Conservation (phyloP, 495 filamentous ascomycete species). For the Aspergillus heteromorphus region DNA sequence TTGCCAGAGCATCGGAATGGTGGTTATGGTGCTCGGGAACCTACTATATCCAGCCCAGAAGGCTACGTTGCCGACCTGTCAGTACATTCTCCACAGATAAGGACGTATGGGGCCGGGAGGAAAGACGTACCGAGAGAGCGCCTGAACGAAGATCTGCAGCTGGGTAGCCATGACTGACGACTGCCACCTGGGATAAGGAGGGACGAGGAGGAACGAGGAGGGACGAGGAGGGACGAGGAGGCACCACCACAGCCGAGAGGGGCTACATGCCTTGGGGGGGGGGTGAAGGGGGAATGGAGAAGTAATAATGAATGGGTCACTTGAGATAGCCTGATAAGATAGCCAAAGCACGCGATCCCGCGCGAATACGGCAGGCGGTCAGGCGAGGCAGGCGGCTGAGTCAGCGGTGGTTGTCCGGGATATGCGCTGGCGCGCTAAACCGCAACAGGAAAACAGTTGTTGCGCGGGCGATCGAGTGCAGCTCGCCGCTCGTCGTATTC, state of each 20-base stretch:
- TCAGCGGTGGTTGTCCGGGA: constrained; percentile 39
- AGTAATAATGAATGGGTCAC: not conserved
- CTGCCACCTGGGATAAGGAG: not conserved
- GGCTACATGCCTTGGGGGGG: not conserved
- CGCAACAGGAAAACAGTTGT: constrained; percentile 37
- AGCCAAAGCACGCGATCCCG: constrained; percentile 7
- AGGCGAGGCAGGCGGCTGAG: constrained; percentile 8
- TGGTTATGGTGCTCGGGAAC: constrained; percentile 6
- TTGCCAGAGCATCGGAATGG: not conserved
- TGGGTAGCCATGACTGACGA: constrained; percentile 26
- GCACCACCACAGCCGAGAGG: not conserved
- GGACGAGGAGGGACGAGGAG: not conserved
- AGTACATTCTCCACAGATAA: constrained; percentile 3
- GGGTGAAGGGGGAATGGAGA: not conserved
- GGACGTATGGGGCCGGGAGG: not conserved
- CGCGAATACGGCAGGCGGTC: constrained; percentile 21
- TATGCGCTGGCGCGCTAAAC: constrained; percentile 39
- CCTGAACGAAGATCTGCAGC: constrained; percentile 33
- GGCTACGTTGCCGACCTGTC: constrained; percentile 16
- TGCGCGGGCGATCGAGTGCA: constrained; percentile 19
- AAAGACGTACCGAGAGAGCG: constrained; percentile 38
- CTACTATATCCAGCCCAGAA: constrained; percentile 44
- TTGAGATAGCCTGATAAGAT: constrained; percentile 2
- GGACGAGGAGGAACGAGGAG: not conserved
- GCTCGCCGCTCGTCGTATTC: no score